Conservation (phyloP, 805 yeast genomes). For the Zygosaccharomyces bailii region DNA sequence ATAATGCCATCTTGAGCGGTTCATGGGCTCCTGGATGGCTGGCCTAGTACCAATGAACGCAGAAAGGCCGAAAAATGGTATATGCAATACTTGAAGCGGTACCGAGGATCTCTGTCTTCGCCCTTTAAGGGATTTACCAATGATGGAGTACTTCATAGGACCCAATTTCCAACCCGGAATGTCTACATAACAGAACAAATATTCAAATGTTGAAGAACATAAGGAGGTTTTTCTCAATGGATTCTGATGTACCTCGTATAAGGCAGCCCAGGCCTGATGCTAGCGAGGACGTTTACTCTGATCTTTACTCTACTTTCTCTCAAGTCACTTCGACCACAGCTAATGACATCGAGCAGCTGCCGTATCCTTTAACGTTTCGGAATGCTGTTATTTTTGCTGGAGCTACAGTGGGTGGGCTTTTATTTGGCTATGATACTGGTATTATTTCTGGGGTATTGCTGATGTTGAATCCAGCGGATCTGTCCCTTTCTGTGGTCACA, state of each 20-base stretch:
- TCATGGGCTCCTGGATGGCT: too few relatives aligned
- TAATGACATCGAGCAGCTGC: conserved; percentile 32
- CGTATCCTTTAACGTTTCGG: conserved; percentile 23
- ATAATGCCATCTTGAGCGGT: not conserved
- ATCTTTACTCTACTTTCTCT: conserved; percentile 30
- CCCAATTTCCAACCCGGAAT: conserved; percentile 1
- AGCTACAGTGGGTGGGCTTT: conserved; percentile 56
- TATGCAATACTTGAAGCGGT: not conserved
- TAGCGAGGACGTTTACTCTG: conserved; percentile 30
- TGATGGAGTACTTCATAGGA: not conserved
- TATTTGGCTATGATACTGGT: conserved; percentile 66
- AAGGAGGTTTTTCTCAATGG: conserved; percentile 2
- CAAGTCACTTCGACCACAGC: conserved; percentile 29
- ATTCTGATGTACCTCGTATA: conserved; percentile 1
- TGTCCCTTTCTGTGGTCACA: conserved; percentile 35
- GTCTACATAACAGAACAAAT: not conserved
- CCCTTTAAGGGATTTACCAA: not conserved
- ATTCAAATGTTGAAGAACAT: not conserved
- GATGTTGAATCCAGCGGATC: conserved; percentile 41
- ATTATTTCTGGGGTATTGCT: conserved; percentile 58
- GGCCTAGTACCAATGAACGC: too few relatives aligned
- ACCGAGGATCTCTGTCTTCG: not conserved
- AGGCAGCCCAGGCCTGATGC: conserved; percentile 8
- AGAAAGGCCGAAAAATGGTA: not conserved
- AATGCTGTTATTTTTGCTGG: conserved; percentile 22